Percentiles rank a stretch among this genome's conserved stretches.
phyloP scores from a whole-genome alignment of 1,139 yeast species.

The Protomyces arabidopsidicola region DNA sequence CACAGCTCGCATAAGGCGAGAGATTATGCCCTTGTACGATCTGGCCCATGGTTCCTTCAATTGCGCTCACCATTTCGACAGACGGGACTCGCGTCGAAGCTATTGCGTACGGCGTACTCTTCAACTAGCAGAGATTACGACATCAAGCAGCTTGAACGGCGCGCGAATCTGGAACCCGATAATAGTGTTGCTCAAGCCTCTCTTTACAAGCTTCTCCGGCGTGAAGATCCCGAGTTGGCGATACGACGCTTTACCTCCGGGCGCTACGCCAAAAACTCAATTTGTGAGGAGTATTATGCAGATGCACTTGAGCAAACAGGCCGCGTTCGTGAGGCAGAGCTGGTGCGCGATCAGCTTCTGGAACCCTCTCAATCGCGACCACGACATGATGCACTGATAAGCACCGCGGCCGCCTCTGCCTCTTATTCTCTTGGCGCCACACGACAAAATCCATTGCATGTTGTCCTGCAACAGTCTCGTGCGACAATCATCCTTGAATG shows the following conservation, averaged over 20 bases:
- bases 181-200: conserved; percentile 73
- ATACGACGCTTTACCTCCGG: conserved; percentile 88
- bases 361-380: neutral
- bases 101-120: too few species aligned
- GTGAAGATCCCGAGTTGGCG: conserved; percentile 88
- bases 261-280: conserved; percentile 75
- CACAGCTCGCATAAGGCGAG: too few species aligned
- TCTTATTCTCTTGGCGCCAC: conserved; percentile 4
- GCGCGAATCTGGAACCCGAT: conserved; percentile 67
- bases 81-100: too few species aligned
- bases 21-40: too few species aligned
- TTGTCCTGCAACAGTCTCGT: conserved; percentile 77
- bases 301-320: conserved; percentile 16
- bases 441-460: conserved; percentile 66
- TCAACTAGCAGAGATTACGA: neutral
- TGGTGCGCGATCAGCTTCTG: conserved; percentile 6
- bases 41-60: too few species aligned
- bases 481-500: conserved; percentile 74
- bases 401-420: neutral
- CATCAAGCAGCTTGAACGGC: conserved; percentile 46
- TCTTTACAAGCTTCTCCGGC: conserved; percentile 67
- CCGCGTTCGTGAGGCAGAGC: conserved; percentile 7
- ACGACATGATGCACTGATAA: neutral
- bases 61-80: too few species aligned
- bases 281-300: conserved; percentile 65